Conservation (phyloP, 1,284 basidiomycete genomes). For the Wolfiporia cocos region DNA sequence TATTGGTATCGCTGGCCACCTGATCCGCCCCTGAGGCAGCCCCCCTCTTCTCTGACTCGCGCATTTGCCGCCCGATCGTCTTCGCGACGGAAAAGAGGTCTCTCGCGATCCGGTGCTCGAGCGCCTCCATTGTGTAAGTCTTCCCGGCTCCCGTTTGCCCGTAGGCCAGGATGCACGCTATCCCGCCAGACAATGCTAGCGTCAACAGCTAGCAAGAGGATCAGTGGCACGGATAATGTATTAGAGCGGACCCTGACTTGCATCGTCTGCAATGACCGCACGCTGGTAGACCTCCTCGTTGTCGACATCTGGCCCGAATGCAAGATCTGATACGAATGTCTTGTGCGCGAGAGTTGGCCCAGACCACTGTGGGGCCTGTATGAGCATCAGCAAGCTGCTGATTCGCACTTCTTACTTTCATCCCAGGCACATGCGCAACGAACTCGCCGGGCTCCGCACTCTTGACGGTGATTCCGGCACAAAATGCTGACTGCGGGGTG, state of each 20-base stretch:
- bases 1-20: not conserved
- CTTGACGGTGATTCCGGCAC: not conserved
- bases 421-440: not conserved
- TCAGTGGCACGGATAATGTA: not conserved
- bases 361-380: constrained; percentile 21
- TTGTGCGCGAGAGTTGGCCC: constrained; percentile 31
- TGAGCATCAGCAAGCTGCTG: not conserved
- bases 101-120: constrained; percentile 27
- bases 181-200: constrained; percentile 27
- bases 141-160: constrained; percentile 29
- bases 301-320: constrained; percentile 25
- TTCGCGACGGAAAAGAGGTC: constrained; percentile 25
- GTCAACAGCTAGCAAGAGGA: constrained; percentile 21
- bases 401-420: not conserved
- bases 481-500: not conserved
- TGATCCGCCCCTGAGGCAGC: not conserved
- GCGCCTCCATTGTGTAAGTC: constrained; percentile 28
- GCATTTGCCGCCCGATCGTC: constrained; percentile 15
- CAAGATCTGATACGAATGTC: constrained; percentile 27
- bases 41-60: constrained; percentile 7
- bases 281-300: constrained; percentile 31
- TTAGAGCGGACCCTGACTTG: constrained; percentile 8
- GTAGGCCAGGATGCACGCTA: constrained; percentile 29
- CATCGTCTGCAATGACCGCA: constrained; percentile 25
- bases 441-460: constrained; percentile 1